These are phyloP conservation scores for Kalmusia sp. DNA, from an alignment of 2,329 filamentous ascomycete genomes.

Conservation along the genomic window DNA sequence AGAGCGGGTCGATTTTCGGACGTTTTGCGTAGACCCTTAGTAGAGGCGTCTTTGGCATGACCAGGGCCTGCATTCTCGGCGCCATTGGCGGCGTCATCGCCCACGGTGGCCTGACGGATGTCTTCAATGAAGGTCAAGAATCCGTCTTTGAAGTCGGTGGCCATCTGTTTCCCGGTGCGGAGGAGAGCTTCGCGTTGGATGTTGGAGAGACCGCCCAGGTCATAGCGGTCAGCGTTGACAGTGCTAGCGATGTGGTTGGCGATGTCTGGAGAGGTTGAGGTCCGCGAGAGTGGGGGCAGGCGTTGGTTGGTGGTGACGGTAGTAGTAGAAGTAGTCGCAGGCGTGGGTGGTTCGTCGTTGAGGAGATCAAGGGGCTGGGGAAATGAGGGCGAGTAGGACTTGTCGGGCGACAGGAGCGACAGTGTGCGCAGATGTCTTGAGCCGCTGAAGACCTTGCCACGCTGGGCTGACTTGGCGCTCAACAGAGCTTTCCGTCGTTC, in stretches of 20 bases:
- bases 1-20: constrained; percentile 40
- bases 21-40: constrained; percentile 34
- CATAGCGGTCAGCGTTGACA: constrained; percentile 38
- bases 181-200: constrained; percentile 47
- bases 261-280: constrained; percentile 42
- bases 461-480: constrained; percentile 55
- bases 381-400: constrained; percentile 44
- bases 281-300: constrained; percentile 21
- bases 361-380: constrained; percentile 48
- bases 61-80: constrained; percentile 47
- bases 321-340: constrained; percentile 4
- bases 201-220: constrained; percentile 35
- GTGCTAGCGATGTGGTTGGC: constrained; percentile 33
- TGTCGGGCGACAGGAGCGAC: constrained; percentile 78
- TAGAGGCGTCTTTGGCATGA: constrained; percentile 32
- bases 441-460: constrained; percentile 66
- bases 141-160: constrained; percentile 87
- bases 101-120: constrained; percentile 91
- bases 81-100: constrained; percentile 82
- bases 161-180: constrained; percentile 73
- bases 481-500: constrained; percentile 77
- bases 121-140: constrained; percentile 96
- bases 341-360: constrained; percentile 25
- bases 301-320: constrained; percentile 12
- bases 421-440: constrained; percentile 70